Base-by-base conservation (phyloP, 768 basidiomycete genomes). In the Neoboletus magnificus region DNA sequence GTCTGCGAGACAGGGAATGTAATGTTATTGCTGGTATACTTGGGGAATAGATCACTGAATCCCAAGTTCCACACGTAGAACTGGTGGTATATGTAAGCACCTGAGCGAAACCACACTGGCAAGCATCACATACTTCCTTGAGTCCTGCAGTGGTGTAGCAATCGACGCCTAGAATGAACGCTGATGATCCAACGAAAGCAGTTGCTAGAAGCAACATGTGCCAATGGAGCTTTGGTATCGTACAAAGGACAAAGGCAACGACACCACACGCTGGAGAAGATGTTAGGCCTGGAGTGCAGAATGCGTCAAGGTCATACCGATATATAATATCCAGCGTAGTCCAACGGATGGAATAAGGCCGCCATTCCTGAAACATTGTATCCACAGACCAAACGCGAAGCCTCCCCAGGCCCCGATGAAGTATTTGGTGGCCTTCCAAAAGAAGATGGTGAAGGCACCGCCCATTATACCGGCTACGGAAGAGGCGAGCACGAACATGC, bases 21-120 rank as follows among this genome's bases (percentile, higher is more conserved):
- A 55, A 90, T 89, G 56, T 80, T 77, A 63, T 84, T 80, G 50
- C 75, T 72, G 22, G 78, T 74, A 62, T 85, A 93, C 63, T 89
- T 90, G 11, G 89, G 85, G 71, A 94, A 98, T 29, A 98, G 73
- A 5, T 75, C 64, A 2, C 75, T 79, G 74, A 94, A 97, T 39
- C 96, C 96, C 49, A 98, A 76, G 69, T 97, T 98, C 86, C 90
- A 97, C 48, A 97, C 77, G 73, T 97, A 98, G 74, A 97, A 97
- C 91, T 96, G 57, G 49, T 29, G 50, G 22, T 35, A 50, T 55
- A 55, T 25, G 57, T 62, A 48, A 64, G 57, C 27, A 59, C 58
- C 27, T 51, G 8, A n/a, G 15, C 25, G 15, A 48, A 30, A 37
- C 7, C 4, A 27, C 20, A 46, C 50, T 15, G 37, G 32, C 33